Evolutionary conservation across 805 yeast genomes (phyloP), one percentile per base, ranked within the genome.

Genomic region (Starmerella bacillaris): DNA sequence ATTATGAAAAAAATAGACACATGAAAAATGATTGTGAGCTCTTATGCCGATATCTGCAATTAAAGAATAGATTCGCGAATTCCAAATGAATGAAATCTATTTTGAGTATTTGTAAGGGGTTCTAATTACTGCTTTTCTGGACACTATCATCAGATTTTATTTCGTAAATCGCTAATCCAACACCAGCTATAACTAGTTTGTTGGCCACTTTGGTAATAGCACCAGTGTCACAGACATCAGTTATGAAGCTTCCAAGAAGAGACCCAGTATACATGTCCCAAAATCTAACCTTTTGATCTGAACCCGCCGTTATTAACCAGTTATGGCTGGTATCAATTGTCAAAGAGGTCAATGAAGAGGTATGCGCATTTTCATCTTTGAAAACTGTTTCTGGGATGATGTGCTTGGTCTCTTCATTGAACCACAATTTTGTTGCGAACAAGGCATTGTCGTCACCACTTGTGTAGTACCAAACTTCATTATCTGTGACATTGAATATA

Each of bases 401-500:
- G 9, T 34, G 7, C 3, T 12, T 20, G 3, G 18, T 22, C 11
- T 53, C 46, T 7, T 58, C 33, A 1, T 54, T 38, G 21, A 76
- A 43, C 12, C 48, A 39, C 2, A 64, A 54, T 18, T 9, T 9
- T n/a, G 30, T 27, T 1, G 68, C 50, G 1, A 61, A 65, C 3
- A 78, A 49, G 0, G 82, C 77, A 55, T 86, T 84, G 49, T 89
- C 98, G 51, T 89, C 98, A 36, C 98, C 96, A 21, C 94, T 95
- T 1, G 94, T 71, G 4, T 72, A 58, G 4, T 78, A 53, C 17
- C 57, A 35, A 37, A 36, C 26, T 3, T 37, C 31, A 3, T 33
- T 39, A 5, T 27, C 24, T 1, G 35, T 32, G 28, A 33, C 37
- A 9, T 54, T 34, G 2, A 17, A 7, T 17, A 21, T 21, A n/a